Evolutionary conservation across 2,329 filamentous ascomycete genomes (phyloP), one percentile per base, ranked within the genome.

Genomic region (Colletotrichum kahawae): DNA sequence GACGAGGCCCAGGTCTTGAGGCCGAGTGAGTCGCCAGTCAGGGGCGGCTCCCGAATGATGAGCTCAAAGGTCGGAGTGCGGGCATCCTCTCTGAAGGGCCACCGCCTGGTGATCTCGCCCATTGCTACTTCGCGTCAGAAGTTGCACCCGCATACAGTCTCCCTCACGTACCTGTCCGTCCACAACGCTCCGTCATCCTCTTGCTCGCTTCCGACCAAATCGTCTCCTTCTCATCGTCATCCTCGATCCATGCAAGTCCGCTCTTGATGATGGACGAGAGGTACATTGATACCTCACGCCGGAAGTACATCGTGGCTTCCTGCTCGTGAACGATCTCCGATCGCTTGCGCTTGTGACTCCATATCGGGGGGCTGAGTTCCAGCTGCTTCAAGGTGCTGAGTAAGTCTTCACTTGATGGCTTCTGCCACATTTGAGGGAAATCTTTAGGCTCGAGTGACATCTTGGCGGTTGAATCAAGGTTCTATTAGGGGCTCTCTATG

Each of bases 1-100:
- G 95, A 96, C 0, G 95, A 96, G 1, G 94, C 95, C 97, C 97
- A 98, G 0, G 97, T 99, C 84, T 99, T 98, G 82, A 97, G 89
- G 2, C 97, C 97, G 21, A 98, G 88, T 74, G 95, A 94, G 83
- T 98, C 96, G 8, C 94, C 94, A 0, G 95, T 98, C 71, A 98
- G 87, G 1, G 95, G 93, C 2, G 97, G 97, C 82, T 99, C 97
- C 71, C 95, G 90, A 51, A 99, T 92, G 43, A 90, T 89, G 66
- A 99, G 87, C 60, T 93, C 89, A 78, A 95, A 89, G 0, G 71
- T 67, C 2, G 84, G 78, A 31, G 86, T 83, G 31, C 82, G 79
- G 4, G 79, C 74, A 13, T 76, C 62, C 76, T 79, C 5, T 80
- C 79, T 7, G 77, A 92, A 90, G 2, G 89, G 89, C 90, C 90